Evolutionary conservation across 371 early-diverging fungal species (phyloP).

Genomic region (Mortierella sp.): DNA sequence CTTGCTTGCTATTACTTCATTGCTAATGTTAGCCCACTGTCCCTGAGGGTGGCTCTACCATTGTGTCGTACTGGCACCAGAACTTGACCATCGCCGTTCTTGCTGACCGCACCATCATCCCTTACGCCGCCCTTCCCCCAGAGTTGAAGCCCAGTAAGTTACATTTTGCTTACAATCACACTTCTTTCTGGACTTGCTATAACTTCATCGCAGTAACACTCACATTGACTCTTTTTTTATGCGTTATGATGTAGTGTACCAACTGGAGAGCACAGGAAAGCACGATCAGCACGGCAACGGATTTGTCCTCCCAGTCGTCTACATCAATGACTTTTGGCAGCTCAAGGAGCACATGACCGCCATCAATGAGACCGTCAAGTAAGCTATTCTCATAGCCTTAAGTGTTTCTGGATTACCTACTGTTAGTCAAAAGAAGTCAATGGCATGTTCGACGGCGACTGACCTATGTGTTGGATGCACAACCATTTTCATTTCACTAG

Average conservation of each 20-base stretch:
- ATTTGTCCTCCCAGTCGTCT: slow-evolving; percentile 81
- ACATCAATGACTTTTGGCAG: slow-evolving; percentile 92
- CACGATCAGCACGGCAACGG: slow-evolving; percentile 60
- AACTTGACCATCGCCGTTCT: slow-evolving; percentile 85
- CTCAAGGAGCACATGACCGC: slow-evolving; percentile 77
- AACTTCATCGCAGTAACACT: neutral
- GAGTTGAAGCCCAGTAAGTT: slow-evolving; percentile 65
- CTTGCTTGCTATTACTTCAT: neutral
- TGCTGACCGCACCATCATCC: slow-evolving; percentile 62
- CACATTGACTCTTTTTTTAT: neutral
- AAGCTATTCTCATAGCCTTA: slow-evolving; percentile 8
- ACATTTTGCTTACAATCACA: neutral
- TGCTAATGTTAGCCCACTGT: slow-evolving; percentile 36
- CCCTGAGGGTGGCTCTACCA: slow-evolving; percentile 52
- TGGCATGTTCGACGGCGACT: neutral
- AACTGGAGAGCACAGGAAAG: slow-evolving; percentile 57
- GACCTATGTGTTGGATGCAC: neutral
- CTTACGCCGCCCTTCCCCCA: slow-evolving; percentile 67
- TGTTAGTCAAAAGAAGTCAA: too few species aligned
- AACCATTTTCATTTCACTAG: slow-evolving; percentile 38
- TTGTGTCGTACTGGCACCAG: slow-evolving; percentile 89
- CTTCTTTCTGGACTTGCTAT: neutral
- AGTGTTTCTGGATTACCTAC: neutral
- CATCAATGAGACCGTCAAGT: slow-evolving; percentile 83
- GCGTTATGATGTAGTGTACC: slow-evolving; percentile 59